Evolutionary conservation across 768 basidiomycete genomes (phyloP).

Genomic region (Tricholoma saponaceum): DNA sequence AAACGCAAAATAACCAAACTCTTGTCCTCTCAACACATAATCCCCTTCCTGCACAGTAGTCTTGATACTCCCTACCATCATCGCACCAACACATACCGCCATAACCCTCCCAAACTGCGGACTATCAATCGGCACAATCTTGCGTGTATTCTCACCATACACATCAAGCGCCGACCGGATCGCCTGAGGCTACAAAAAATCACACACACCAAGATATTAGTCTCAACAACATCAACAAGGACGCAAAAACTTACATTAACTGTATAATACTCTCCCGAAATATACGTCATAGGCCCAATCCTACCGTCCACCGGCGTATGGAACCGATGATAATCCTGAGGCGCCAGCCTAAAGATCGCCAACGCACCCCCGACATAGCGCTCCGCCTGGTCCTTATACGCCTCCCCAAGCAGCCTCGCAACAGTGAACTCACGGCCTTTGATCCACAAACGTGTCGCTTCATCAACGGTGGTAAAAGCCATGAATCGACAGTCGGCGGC

Average conservation of each 20-base stretch:
- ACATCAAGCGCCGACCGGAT: conserved; percentile 88
- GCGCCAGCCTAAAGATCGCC: conserved; percentile 88
- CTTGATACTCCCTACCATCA: conserved; percentile 92
- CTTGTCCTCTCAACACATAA: conserved; percentile 75
- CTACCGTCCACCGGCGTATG: conserved; percentile 82
- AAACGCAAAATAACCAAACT: conserved; percentile 94
- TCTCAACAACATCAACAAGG: not conserved
- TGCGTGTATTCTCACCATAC: conserved; percentile 91
- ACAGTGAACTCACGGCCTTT: conserved; percentile 94
- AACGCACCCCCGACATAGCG: conserved; percentile 78
- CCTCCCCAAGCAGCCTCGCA: conserved; percentile 72
- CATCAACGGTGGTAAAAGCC: conserved; percentile 81
- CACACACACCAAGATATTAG: not conserved
- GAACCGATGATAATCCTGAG: conserved; percentile 96
- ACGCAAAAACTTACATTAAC: conserved; percentile 64
- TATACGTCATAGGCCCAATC: conserved; percentile 79
- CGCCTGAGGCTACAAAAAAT: conserved; percentile 72
- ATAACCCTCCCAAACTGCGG: conserved; percentile 89
- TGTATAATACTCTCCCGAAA: conserved; percentile 93
- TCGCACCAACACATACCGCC: conserved; percentile 88
- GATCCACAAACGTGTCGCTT: conserved; percentile 92
- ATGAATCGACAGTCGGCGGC: conserved; percentile 97
- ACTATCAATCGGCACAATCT: conserved; percentile 89
- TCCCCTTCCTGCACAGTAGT: conserved; percentile 88
- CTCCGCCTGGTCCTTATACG: conserved; percentile 64